These are phyloP conservation scores for Pseudocercospora fuligena DNA, from an alignment of 2,329 filamentous ascomycete species.

Conservation along the genomic window DNA sequence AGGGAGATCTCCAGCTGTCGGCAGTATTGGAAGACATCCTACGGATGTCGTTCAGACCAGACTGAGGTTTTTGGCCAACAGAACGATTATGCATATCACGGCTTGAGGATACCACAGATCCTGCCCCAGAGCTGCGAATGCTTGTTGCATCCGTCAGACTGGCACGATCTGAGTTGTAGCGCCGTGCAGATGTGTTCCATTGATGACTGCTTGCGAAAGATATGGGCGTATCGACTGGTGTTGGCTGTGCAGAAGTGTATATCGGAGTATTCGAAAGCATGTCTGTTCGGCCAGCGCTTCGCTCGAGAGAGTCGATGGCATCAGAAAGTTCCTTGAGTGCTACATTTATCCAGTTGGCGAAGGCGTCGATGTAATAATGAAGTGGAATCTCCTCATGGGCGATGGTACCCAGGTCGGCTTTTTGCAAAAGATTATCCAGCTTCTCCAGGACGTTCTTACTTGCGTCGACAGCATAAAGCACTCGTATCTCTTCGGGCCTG, in stretches of 20 bases:
- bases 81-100: background rate
- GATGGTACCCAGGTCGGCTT: background rate
- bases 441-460: conserved; percentile 16
- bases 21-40: background rate
- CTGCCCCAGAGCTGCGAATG: background rate
- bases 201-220: background rate
- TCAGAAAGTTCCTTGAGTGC: conserved; percentile 7
- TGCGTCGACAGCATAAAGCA: conserved; percentile 13
- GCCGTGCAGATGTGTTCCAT: background rate
- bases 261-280: background rate
- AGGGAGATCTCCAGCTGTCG: conserved; percentile 4
- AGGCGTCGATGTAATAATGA: background rate
- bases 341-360: conserved; percentile 9
- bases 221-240: background rate
- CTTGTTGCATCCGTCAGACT: background rate
- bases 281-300: background rate
- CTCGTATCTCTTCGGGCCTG: conserved; percentile 14
- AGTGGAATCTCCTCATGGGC: background rate
- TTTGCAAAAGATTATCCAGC: conserved; percentile 14
- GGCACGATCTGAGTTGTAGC: background rate
- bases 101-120: background rate
- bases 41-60: too few relatives aligned
- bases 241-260: background rate
- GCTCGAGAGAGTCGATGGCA: background rate
- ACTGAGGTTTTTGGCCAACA: background rate